Conservation (phyloP, 257 asterid genomes). For the Capsicum chinense region DNA sequence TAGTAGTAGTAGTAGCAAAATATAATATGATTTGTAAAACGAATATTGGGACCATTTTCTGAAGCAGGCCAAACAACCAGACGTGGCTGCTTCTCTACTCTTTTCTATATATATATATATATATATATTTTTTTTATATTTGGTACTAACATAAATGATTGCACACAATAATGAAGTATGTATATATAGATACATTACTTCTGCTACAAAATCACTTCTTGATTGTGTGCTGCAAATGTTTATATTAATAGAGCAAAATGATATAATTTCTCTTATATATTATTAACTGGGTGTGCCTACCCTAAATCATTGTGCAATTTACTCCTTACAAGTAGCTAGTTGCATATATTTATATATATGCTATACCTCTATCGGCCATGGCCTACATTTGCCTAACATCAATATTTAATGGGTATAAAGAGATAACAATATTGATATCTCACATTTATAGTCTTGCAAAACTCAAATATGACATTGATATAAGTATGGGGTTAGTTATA, state of each 20-base stretch:
- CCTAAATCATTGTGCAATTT: neutral
- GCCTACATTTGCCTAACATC: neutral
- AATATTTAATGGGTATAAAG: neutral
- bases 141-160: conserved; percentile 10
- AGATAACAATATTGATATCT: neutral
- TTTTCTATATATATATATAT: neutral
- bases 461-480: neutral
- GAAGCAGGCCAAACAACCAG: conserved; percentile 32
- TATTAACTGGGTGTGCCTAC: neutral
- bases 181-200: neutral
- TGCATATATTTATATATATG: too few species aligned
- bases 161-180: neutral
- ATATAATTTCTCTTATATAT: neutral
- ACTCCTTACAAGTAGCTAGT: neutral
- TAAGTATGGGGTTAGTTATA: too few species aligned
- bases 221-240: neutral
- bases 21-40: neutral
- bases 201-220: neutral
- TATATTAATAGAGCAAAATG: neutral
- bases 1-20: neutral
- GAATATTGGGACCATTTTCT: conserved; percentile 37
- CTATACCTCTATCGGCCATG: neutral
- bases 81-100: conserved; percentile 51
- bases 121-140: neutral
- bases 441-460: conserved; percentile 15